Percentiles rank a stretch among this genome's conserved stretches.
Evolutionary conservation across 148 eudicot species (phyloP).

Genomic region (Arbutus unedo): DNA sequence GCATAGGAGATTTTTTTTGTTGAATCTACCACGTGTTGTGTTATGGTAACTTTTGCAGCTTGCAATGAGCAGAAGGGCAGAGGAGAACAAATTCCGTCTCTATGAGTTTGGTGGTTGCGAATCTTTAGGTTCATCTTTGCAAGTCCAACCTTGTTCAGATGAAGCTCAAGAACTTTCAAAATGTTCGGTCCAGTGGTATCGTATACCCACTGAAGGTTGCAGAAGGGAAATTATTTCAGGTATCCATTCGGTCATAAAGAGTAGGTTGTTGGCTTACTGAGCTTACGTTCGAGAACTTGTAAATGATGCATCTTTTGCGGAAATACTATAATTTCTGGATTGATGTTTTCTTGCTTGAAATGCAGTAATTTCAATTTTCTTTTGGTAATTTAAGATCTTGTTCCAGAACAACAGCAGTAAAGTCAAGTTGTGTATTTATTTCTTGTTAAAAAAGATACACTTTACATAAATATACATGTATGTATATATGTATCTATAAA

Average conservation of each 20-base stretch:
- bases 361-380: neutral
- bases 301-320: neutral
- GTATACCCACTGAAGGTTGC: conserved; percentile 72
- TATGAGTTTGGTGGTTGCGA: conserved; percentile 69
- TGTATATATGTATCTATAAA: no score
- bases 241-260: conserved; percentile 18
- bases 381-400: no score
- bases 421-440: neutral
- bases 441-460: neutral
- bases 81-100: conserved; percentile 57
- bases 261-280: neutral
- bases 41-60: conserved; percentile 41
- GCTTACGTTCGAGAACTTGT: neutral
- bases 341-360: neutral
- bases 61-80: conserved; percentile 75
- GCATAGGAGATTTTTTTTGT: neutral
- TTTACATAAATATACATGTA: neutral
- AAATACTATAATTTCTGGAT: neutral
- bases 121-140: conserved; percentile 74
- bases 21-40: neutral
- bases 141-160: conserved; percentile 59
- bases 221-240: conserved; percentile 83
- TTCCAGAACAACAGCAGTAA: neutral
- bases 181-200: conserved; percentile 91
- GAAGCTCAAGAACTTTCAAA: conserved; percentile 74